Percentiles rank a stretch among this genome's conserved stretches.
phyloP scores from a whole-genome alignment of 208 protist genomes.

The Angomonas deanei region DNA sequence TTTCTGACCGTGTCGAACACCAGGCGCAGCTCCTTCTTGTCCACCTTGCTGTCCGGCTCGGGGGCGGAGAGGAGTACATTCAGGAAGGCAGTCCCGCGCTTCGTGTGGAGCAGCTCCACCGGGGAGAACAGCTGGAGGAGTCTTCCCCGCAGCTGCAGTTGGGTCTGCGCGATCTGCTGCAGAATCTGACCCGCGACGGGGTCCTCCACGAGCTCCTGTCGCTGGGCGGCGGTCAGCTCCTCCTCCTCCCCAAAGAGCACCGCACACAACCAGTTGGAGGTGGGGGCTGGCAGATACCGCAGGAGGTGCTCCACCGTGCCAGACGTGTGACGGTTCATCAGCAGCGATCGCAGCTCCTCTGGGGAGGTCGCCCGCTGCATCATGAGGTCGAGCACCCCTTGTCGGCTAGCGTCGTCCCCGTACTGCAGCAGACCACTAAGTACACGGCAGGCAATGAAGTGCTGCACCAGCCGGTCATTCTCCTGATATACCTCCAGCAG shows the following conservation, averaged over 20 bases:
- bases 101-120: conserved; percentile 38
- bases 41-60: conserved; percentile 6
- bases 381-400: conserved; percentile 60
- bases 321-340: conserved; percentile 72
- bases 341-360: conserved; percentile 39
- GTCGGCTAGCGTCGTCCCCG: conserved; percentile 30
- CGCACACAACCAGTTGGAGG: conserved; percentile 58
- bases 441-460: conserved; percentile 79
- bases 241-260: conserved; percentile 21
- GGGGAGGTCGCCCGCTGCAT: conserved; percentile 43
- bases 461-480: conserved; percentile 62
- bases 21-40: conserved; percentile 26
- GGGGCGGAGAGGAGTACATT: conserved; percentile 36
- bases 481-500: conserved; percentile 77
- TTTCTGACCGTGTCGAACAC: conserved; percentile 39
- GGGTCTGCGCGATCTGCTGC: conserved; percentile 33
- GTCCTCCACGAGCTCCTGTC: conserved; percentile 62
- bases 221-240: conserved; percentile 20
- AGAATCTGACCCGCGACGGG: conserved; percentile 70
- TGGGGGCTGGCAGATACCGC: conserved; percentile 29
- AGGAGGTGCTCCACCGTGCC: conserved; percentile 72
- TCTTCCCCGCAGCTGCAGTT: conserved; percentile 20
- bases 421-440: conserved; percentile 73
- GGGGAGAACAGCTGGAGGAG: conserved; percentile 43
- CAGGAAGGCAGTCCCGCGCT: conserved; percentile 70